Percentiles rank a stretch among this genome's conserved stretches.
Conservation (phyloP, 2,329 filamentous ascomycete genomes). For the Fusarium duplospermum region DNA sequence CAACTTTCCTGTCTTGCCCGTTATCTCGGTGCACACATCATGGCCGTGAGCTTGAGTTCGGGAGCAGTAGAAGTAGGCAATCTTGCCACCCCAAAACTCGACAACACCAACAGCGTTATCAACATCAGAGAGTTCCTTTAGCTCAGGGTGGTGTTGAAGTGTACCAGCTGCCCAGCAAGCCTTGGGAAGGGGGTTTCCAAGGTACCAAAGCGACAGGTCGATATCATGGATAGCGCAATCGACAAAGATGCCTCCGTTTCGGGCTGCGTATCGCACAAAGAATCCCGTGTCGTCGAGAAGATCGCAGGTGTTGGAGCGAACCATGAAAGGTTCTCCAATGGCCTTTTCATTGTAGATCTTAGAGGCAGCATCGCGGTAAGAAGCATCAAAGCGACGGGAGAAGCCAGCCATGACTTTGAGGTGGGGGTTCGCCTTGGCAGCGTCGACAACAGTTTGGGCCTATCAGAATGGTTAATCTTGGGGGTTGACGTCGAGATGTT, state of each 20-base stretch:
- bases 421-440: conserved; percentile 63
- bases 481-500: fast-evolving
- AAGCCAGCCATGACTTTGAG: conserved; percentile 69
- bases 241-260: conserved; percentile 75
- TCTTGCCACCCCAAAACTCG: conserved; percentile 73
- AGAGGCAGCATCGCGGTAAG: conserved; percentile 69
- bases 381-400: conserved; percentile 66
- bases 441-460: conserved; percentile 69
- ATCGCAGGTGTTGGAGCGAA: conserved; percentile 76
- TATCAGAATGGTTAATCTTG: conserved; percentile 38
- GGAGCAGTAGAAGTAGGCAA: conserved; percentile 72
- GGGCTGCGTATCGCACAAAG: conserved; percentile 74
- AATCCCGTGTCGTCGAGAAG: conserved; percentile 73
- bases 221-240: conserved; percentile 79
- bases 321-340: conserved; percentile 70
- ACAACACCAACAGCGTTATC: conserved; percentile 62
- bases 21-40: conserved; percentile 71
- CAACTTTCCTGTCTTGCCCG: conserved; percentile 73
- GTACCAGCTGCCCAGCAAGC: conserved; percentile 24
- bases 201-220: conserved; percentile 46
- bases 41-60: conserved; percentile 76
- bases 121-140: conserved; percentile 41
- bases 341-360: conserved; percentile 60
- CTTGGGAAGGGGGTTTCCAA: conserved; percentile 33
- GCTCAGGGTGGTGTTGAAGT: conserved; percentile 40